Evolutionary conservation across 345 rosid species (phyloP), one percentile per base, ranked within the genome.

Genomic region (Syzygium grande): DNA sequence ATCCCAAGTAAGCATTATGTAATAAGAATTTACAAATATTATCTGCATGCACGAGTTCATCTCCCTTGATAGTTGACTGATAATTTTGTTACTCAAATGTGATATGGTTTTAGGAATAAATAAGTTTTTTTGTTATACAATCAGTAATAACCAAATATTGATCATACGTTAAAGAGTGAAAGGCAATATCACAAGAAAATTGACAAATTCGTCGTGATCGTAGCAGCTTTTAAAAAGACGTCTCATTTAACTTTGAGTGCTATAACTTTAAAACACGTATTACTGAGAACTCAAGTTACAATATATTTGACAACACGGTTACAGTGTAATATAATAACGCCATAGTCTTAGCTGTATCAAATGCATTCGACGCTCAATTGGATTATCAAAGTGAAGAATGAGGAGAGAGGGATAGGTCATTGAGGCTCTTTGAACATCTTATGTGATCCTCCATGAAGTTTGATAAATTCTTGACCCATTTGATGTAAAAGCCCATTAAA

Each of bases 1-100:
- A 91, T 98, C 92, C 99, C 99, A 90, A 92, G 99, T 98, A 94
- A 94, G 94, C 84, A 91, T 46, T 73, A 34, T 34, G 43, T 73
- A 17, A 34, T 73, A 34, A 68, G 38, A 68, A 68, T 68, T 68
- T 68, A 34, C 46, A 17, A 15, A 38, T 34, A 68, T 68, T 34
- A 68, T 68, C 41, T 68, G 2, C 79, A 16, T 34, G 79, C 17
- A 68, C 25, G 17, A 68, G 79, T 17, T 68, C 79, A 30, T 68
- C 43, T 30, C 43, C 79, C 46, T 34, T 34, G 25, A 34, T 34
- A 38, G 1, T 38, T 21, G 79, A 68, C 79, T 68, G 79, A 68
- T 41, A 41, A 41, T 41, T 41, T 41, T 41, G 43, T 41, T 41
- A 41, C 43, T 41, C 43, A 41, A 41, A 41, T 41, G 43, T 41